Evolutionary conservation across 176 grass and related monocot species (phyloP), one percentile per base, ranked within the genome.

Genomic region (Chloris gayana): DNA sequence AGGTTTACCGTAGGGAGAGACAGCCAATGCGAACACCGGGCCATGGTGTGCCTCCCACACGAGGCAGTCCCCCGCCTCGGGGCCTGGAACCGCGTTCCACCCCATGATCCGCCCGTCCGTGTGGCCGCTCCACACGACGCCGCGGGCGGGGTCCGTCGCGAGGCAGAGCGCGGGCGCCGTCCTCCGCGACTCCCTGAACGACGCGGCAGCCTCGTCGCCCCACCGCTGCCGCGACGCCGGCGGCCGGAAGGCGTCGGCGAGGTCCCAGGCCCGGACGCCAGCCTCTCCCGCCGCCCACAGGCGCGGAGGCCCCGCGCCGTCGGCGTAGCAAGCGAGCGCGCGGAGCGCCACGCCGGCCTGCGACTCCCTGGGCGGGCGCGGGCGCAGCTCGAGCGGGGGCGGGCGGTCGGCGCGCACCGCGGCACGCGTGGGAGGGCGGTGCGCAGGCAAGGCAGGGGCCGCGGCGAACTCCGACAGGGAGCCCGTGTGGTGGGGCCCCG

Each of bases 101-200:
- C 78, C 81, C 77, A 90, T 80, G 65, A 97, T 85, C 80, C 73
- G 69, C 44, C 94, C 94, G 60, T 91, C 79, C 39, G 42, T 14
- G 42, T 93, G 94, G 24, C 94, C 94, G 86, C 91, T 97, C 94
- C 94, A 97, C 66, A 97, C 81, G 66, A 97, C n/a, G 32, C 81
- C 69, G 22, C 58, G 88, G 32, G 66, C 80, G 1, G 77, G 77
- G 74, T 97, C 94, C 5, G 62, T 59, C 24, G 31, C 32, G 46
- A 97, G 50, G 73, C 85, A 93, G 7, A 97, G 44, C 53, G 87
- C 86, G 7, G 83, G 77, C 4, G 80, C 0, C 42, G 86, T 91
- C 77, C 85, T 85, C 46, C 72, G 65, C 67, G 88, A 97, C 83
- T 97, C 88, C 67, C 54, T 54, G 42, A 91, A 93, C 17, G 88